Percentiles rank a stretch among this genome's conserved stretches.
phyloP scores from a whole-genome alignment of 352 stramenopile genomes.

The Globisporangium sylvaticum region DNA sequence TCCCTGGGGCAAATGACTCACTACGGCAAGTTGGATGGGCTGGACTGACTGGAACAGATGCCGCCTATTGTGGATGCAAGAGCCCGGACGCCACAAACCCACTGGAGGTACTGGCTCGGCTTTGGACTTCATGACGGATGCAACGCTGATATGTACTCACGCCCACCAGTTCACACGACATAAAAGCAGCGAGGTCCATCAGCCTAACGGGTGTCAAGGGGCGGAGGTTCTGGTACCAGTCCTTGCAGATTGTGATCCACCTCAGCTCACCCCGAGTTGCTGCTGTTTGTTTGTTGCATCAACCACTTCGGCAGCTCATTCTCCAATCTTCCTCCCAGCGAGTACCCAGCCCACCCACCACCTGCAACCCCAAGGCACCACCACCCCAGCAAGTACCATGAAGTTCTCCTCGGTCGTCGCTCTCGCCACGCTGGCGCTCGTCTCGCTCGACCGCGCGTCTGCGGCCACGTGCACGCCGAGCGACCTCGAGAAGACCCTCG shows the following conservation, averaged over 20 bases:
- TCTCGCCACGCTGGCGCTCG: not conserved
- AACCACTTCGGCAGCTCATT: not conserved
- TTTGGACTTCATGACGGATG: not conserved
- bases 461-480: not conserved
- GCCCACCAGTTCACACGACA: not conserved
- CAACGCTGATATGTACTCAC: not conserved
- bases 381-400: not conserved
- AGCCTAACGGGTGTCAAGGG: not conserved
- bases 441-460: not conserved
- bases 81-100: not conserved
- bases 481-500: not conserved
- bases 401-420: not conserved
- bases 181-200: not conserved
- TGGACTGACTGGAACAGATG: not conserved
- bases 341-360: not conserved
- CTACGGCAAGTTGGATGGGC: not conserved
- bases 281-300: not conserved
- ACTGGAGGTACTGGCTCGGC: not conserved
- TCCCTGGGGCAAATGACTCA: not conserved
- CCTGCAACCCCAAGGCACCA: not conserved
- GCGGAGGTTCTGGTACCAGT: not conserved
- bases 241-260: too few species aligned
- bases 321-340: not conserved
- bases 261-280: not conserved
- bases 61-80: not conserved